These are phyloP conservation scores for Fusarium clavum DNA, from an alignment of 2,329 filamentous ascomycete genomes.

Conservation along the genomic window DNA sequence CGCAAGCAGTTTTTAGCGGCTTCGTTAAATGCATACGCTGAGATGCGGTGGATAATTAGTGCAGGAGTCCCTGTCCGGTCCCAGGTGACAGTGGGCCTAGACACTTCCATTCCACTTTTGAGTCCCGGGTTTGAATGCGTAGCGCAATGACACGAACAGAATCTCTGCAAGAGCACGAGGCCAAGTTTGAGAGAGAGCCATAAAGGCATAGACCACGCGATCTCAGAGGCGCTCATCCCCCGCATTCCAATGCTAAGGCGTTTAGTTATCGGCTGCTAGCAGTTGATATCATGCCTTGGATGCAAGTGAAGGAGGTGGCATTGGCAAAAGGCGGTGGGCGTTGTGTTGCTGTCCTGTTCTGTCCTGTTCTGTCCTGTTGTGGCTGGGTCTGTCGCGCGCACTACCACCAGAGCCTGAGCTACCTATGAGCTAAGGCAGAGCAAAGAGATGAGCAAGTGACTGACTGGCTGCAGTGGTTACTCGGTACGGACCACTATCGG, in stretches of 20 bases:
- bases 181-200: conserved; percentile 7
- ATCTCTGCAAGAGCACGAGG: conserved; percentile 24
- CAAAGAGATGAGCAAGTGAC: conserved; percentile 24
- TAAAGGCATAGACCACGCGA: conserved; percentile 17
- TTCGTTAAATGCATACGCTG: conserved; percentile 48
- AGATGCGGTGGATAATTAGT: conserved; percentile 19
- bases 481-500: conserved; percentile 37
- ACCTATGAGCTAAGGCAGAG: conserved; percentile 19
- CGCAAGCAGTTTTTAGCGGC: conserved; percentile 40
- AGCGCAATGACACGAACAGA: conserved; percentile 18
- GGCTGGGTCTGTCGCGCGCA: conserved; percentile 17
- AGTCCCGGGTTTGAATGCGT: conserved; percentile 7
- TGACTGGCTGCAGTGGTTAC: neutral
- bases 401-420: conserved; percentile 18
- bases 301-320: conserved; percentile 11
- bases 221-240: conserved; percentile 3
- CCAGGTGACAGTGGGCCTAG: conserved; percentile 21
- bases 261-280: neutral
- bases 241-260: conserved; percentile 11
- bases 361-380: conserved; percentile 5
- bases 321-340: conserved; percentile 40
- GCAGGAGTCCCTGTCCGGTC: conserved; percentile 9
- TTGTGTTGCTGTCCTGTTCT: conserved; percentile 2
- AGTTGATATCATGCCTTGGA: conserved; percentile 1
- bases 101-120: conserved; percentile 28